A percentile compares a stretch with the other conserved stretches of the same genome.
phyloP scores from a whole-genome alignment of 2,329 filamentous ascomycete genomes.

The Chrysoporthe deuterocubensis region DNA sequence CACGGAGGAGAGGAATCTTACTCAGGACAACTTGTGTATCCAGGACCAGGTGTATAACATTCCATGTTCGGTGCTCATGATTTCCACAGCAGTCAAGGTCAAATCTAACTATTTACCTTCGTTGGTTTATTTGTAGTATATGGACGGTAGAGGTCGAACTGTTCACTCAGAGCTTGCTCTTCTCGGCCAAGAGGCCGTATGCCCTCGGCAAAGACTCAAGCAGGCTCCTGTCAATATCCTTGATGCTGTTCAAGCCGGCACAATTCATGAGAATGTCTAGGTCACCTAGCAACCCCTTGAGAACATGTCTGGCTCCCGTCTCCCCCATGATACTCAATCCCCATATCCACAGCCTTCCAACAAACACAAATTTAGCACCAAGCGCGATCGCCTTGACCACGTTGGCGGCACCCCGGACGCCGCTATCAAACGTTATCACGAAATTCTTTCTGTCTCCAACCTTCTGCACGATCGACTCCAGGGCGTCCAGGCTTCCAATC shows the following conservation, averaged over 20 bases:
- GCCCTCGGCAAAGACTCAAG: constrained; percentile 47
- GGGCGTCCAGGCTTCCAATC: constrained; percentile 60
- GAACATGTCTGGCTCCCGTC: constrained; percentile 62
- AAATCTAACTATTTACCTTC: too few species aligned
- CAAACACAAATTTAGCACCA: constrained; percentile 65
- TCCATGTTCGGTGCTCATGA: too few species aligned
- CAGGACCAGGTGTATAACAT: too few species aligned
- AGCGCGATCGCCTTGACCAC: constrained; percentile 65
- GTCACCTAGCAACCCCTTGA: constrained; percentile 64
- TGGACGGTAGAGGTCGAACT: too few species aligned
- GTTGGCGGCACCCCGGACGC: constrained; percentile 59
- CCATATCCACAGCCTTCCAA: constrained; percentile 65
- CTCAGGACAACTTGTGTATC: too few species aligned
- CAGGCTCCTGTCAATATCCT: constrained; percentile 52
- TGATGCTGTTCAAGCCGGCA: constrained; percentile 56
- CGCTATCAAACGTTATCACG: constrained; percentile 63
- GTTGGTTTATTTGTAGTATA: too few species aligned
- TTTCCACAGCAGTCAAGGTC: too few species aligned
- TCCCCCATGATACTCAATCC: constrained; percentile 64
- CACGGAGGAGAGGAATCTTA: too few species aligned
- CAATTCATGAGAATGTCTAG: constrained; percentile 66
- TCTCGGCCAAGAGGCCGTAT: constrained; percentile 25
- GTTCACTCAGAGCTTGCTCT: constrained; percentile 26
- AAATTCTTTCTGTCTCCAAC: constrained; percentile 38
- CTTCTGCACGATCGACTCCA: constrained; percentile 60